These are phyloP conservation scores for Candida insectalens DNA, from an alignment of 805 yeast species.

Conservation along the genomic window DNA sequence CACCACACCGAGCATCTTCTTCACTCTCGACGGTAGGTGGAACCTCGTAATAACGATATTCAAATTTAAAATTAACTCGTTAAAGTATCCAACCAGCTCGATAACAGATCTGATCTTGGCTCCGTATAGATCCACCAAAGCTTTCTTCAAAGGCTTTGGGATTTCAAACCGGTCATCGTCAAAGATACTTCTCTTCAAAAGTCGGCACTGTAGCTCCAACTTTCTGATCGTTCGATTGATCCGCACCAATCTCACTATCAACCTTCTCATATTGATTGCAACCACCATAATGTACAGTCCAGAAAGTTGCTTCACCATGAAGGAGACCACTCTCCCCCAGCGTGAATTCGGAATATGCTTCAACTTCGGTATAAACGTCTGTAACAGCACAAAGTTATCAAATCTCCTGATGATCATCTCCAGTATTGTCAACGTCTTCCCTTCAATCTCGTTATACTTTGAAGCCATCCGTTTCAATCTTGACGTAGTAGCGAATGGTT, in stretches of 20 bases:
- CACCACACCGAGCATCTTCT: conserved; percentile 13
- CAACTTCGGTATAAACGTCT: conserved; percentile 15
- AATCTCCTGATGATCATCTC: conserved; percentile 17
- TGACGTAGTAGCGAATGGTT: neutral
- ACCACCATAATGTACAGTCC: conserved; percentile 21
- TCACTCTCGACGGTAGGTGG: conserved; percentile 13
- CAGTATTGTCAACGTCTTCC: conserved; percentile 9
- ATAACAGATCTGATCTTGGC: conserved; percentile 16
- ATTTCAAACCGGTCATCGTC: conserved; percentile 3
- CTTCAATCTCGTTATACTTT: conserved; percentile 12
- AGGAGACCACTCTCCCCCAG: conserved; percentile 8
- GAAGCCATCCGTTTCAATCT: neutral
- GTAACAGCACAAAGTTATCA: conserved; percentile 21
- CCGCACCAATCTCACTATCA: conserved; percentile 12
- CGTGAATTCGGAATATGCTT: neutral
- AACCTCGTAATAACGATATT: conserved; percentile 14
- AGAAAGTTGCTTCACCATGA: conserved; percentile 15
- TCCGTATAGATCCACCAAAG: conserved; percentile 13
- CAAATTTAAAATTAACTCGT: conserved; percentile 21
- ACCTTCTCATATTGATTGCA: conserved; percentile 18
- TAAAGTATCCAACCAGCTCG: conserved; percentile 21
- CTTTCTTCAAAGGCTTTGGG: conserved; percentile 8
- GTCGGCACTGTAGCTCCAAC: conserved; percentile 14
- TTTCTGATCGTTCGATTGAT: conserved; percentile 14
- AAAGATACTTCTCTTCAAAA: conserved; percentile 6